Percentiles rank a stretch among this genome's conserved stretches.
These are phyloP conservation scores for Phytopythium aichiense DNA, from an alignment of 352 stramenopile species.

Conservation along the genomic window DNA sequence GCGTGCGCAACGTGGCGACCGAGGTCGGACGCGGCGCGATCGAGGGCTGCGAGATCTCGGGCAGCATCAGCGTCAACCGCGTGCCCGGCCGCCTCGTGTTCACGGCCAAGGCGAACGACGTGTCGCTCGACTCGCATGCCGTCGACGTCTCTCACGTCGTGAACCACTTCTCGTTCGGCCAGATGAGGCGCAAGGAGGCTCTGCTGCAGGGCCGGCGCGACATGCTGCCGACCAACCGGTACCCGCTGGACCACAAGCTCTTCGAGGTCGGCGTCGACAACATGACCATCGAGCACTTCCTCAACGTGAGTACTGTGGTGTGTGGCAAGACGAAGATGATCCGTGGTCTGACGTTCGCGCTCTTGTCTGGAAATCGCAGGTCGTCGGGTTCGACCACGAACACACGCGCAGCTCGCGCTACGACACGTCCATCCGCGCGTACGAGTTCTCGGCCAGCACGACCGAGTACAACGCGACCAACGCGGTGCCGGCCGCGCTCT, in stretches of 20 bases:
- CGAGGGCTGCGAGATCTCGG: slow-evolving; percentile 77
- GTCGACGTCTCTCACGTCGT: slow-evolving; percentile 70
- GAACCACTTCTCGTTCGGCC: slow-evolving; percentile 86
- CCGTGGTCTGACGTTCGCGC: background rate
- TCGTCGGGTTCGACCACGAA: slow-evolving; percentile 74
- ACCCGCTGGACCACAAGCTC: slow-evolving; percentile 49
- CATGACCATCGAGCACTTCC: slow-evolving; percentile 77
- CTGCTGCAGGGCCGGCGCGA: slow-evolving; percentile 38
- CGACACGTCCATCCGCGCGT: slow-evolving; percentile 47
- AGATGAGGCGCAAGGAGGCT: slow-evolving; percentile 61
- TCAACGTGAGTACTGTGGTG: slow-evolving; percentile 63
- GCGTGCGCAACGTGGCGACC: slow-evolving; percentile 28
- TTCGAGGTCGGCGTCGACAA: slow-evolving; percentile 60
- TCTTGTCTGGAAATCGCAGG: slow-evolving; percentile 22
- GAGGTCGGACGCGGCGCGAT: slow-evolving; percentile 26
- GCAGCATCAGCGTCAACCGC: slow-evolving; percentile 74
- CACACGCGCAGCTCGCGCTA: slow-evolving; percentile 47
- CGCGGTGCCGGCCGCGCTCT: slow-evolving; percentile 56
- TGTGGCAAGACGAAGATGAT: background rate
- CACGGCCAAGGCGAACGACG: slow-evolving; percentile 58
- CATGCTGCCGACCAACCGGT: slow-evolving; percentile 55
- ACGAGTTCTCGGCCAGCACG: slow-evolving; percentile 75
- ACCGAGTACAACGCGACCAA: slow-evolving; percentile 71
- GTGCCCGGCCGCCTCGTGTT: slow-evolving; percentile 70
- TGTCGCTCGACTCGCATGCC: slow-evolving; percentile 57